Evolutionary conservation across 768 basidiomycete genomes (phyloP), one percentile per base, ranked within the genome.

Genomic region (Agaricus subrufescens): DNA sequence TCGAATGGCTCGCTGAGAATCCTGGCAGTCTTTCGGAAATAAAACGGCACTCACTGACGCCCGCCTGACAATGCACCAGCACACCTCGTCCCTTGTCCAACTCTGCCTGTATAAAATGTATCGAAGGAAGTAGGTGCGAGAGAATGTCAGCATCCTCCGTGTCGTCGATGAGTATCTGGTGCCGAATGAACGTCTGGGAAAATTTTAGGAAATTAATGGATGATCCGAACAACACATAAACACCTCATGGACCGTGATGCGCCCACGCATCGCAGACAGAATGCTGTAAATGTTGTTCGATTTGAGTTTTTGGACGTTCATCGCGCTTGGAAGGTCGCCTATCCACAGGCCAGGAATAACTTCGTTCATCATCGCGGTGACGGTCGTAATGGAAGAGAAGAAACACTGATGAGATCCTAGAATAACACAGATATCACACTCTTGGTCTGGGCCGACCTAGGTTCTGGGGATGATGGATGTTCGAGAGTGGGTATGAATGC

Each of bases 11-110:
- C 48, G 26, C 37, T 56, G 46, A 56, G 49, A 23, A 23, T 50
- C 14, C 46, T 25, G 26, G 50, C 15, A 23, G 3, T 52, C 3
- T 44, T 34, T 19, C 42, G 37, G 31, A 15, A 50, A 27, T 11
- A 23, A 11, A 46, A 4, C n/a, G 19, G 59, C 3, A 80, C 89
- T 67, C 70, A 91, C 91, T 92, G 70, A 92, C 77, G 26, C 94
- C 94, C 25, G 91, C 92, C 56, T 91, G 87, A 66, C 94, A 96
- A 69, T 97, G 94, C 0, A 97, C 89, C 19, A 96, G 73, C 1
- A 98, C 87, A 1, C 87, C 87, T 30, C 85, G 73, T 0, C 81
- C 84, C 63, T 87, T 89, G 66, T 85, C 80, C 2, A 94, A 69
- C 61, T 94, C 89, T 11, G 80, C 78, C 59, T 89, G 79, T 45